Conservation (phyloP, 2,329 filamentous ascomycete genomes). For the Geosmithia putterillii region DNA sequence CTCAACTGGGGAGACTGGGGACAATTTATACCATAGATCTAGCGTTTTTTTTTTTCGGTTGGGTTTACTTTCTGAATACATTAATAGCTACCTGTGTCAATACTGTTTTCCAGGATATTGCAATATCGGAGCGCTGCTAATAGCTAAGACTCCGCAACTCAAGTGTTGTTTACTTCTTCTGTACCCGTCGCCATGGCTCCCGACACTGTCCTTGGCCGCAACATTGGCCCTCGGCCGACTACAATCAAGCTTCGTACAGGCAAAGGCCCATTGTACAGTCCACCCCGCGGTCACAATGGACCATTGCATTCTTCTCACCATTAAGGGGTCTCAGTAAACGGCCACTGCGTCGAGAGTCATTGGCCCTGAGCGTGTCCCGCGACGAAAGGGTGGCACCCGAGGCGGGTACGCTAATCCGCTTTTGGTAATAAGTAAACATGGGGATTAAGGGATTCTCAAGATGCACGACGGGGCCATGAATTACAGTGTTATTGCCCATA, state of each 20-base stretch:
- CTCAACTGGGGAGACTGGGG: slow-evolving; percentile 37
- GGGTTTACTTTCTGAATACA: neutral
- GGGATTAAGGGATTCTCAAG: neutral
- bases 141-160: no score
- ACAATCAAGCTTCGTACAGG: no score
- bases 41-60: neutral
- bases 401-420: neutral
- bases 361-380: neutral
- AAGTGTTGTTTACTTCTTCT: no score
- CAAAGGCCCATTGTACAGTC: no score
- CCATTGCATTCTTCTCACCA: neutral
- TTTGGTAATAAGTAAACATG: slow-evolving; percentile 3
- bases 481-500: neutral
- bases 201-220: no score
- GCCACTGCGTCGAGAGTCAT: neutral
- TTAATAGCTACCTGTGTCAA: no score
- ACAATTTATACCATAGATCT: slow-evolving; percentile 18
- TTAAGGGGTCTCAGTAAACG: neutral
- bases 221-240: no score
- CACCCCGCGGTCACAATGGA: no score
- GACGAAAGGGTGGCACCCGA: neutral
- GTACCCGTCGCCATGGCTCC: no score
- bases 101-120: no score
- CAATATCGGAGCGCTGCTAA: no score
- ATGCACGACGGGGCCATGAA: neutral